Percentiles rank a stretch among this genome's conserved stretches.
Evolutionary conservation across 768 basidiomycete species (phyloP).

Genomic region (Albatrellus ellisii): DNA sequence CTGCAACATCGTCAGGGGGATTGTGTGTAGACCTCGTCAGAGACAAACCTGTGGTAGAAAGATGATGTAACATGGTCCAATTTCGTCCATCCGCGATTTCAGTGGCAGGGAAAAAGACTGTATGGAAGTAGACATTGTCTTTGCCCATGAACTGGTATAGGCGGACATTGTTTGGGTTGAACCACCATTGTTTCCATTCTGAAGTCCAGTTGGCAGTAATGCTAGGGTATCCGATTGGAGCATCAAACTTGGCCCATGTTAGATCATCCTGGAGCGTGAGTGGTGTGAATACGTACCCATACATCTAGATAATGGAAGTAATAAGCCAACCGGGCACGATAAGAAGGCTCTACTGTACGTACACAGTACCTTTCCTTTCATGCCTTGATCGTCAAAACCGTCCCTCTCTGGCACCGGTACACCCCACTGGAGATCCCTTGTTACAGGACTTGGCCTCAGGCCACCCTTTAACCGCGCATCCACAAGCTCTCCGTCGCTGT

Average conservation of each 20-base stretch:
- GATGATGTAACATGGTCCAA: conserved; percentile 90
- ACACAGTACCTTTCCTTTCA: conserved; percentile 95
- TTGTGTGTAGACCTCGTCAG: not conserved
- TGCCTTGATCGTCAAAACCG: conserved; percentile 64
- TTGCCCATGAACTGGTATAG: conserved; percentile 99
- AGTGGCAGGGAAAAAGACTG: conserved; percentile 86
- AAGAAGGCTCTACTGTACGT: conserved; percentile 22
- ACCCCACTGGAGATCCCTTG: conserved; percentile 92
- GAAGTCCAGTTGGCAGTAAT: conserved; percentile 93
- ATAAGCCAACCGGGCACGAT: not conserved
- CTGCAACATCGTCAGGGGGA: conserved; percentile 25
- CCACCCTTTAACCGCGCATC: conserved; percentile 83
- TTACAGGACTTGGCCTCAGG: conserved; percentile 79
- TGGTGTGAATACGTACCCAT: conserved; percentile 49
- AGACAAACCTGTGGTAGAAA: conserved; percentile 81
- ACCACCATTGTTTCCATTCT: conserved; percentile 98
- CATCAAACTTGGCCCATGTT: conserved; percentile 60
- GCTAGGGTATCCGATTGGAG: conserved; percentile 92
- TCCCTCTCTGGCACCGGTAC: conserved; percentile 76
- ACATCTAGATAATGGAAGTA: conserved; percentile 44
- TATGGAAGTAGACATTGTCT: conserved; percentile 98
- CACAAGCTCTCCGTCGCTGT: conserved; percentile 75
- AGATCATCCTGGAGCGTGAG: not conserved
- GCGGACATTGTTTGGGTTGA: conserved; percentile 76
- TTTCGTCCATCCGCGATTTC: conserved; percentile 78